These are phyloP conservation scores for Pestalotiopsis sp. DNA, from an alignment of 2,329 filamentous ascomycete species.

Conservation along the genomic window DNA sequence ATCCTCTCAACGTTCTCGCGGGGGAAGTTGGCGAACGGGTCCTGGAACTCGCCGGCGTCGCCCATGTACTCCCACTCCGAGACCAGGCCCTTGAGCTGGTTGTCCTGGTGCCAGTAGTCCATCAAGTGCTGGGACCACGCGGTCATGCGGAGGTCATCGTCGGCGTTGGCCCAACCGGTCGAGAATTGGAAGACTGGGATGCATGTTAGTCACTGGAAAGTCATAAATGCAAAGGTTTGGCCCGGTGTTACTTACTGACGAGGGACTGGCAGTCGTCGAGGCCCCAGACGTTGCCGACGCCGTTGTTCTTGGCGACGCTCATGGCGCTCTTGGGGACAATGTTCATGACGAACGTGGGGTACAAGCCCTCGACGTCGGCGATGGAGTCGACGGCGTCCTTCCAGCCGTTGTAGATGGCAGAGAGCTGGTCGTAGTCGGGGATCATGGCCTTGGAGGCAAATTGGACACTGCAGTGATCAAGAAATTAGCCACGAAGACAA, in stretches of 20 bases:
- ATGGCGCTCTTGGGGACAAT: slow-evolving; percentile 24
- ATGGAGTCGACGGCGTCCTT: slow-evolving; percentile 31
- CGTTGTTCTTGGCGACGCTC: slow-evolving; percentile 32
- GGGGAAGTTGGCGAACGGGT: slow-evolving; percentile 11
- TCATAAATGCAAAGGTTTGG: not conserved
- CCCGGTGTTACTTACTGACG: slow-evolving; percentile 27
- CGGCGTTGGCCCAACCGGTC: slow-evolving; percentile 4
- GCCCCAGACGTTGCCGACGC: slow-evolving; percentile 39
- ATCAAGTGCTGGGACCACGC: not conserved
- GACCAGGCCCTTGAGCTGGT: slow-evolving; percentile 25
- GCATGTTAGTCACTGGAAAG: not conserved
- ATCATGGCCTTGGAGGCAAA: slow-evolving; percentile 37
- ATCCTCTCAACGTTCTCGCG: not conserved
- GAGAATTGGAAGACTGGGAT: not conserved
- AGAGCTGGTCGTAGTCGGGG: slow-evolving; percentile 32
- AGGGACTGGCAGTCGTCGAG: slow-evolving; percentile 28
- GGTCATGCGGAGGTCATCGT: not conserved
- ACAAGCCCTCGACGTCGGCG: slow-evolving; percentile 34
- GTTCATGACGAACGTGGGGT: slow-evolving; percentile 38
- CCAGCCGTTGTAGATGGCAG: slow-evolving; percentile 34
- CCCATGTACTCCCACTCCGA: slow-evolving; percentile 41
- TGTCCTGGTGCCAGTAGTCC: slow-evolving; percentile 6
- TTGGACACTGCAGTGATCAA: slow-evolving; percentile 24
- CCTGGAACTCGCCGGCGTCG: slow-evolving; percentile 35
- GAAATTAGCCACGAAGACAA: not conserved